phyloP scores from a whole-genome alignment of 2,329 filamentous ascomycete species.

The Diaporthe velutina region DNA sequence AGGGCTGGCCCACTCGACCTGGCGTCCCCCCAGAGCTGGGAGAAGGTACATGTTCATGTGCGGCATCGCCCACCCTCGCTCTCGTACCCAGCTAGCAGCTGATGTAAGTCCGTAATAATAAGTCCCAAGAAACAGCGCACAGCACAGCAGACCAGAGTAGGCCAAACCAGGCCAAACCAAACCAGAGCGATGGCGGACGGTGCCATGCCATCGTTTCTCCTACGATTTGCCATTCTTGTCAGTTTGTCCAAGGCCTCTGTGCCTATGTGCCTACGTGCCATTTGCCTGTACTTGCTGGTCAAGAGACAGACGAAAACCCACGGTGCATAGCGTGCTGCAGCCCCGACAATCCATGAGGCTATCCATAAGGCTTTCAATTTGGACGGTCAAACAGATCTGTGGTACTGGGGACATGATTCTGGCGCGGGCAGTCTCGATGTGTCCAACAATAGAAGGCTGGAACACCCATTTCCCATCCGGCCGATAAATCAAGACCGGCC shows the following conservation, averaged over 20 bases:
- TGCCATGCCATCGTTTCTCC: too few relatives aligned
- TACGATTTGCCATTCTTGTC: neutral
- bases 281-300: neutral
- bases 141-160: neutral
- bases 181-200: neutral
- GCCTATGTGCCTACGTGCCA: neutral
- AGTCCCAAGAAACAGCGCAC: neutral
- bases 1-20: constrained; percentile 13
- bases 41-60: neutral
- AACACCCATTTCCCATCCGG: neutral
- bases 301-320: neutral
- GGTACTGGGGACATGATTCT: neutral
- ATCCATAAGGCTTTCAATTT: neutral
- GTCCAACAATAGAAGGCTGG: neutral
- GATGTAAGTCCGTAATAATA: too few relatives aligned
- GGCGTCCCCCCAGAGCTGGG: neutral
- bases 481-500: constrained; percentile 3
- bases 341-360: neutral
- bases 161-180: neutral
- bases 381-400: neutral
- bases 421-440: neutral
- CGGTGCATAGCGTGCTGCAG: neutral
- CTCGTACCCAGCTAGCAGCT: constrained; percentile 1
- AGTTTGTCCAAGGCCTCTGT: neutral
- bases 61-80: neutral